Conservation (phyloP, 352 stramenopile species). For the Sclerospora graminicola region DNA sequence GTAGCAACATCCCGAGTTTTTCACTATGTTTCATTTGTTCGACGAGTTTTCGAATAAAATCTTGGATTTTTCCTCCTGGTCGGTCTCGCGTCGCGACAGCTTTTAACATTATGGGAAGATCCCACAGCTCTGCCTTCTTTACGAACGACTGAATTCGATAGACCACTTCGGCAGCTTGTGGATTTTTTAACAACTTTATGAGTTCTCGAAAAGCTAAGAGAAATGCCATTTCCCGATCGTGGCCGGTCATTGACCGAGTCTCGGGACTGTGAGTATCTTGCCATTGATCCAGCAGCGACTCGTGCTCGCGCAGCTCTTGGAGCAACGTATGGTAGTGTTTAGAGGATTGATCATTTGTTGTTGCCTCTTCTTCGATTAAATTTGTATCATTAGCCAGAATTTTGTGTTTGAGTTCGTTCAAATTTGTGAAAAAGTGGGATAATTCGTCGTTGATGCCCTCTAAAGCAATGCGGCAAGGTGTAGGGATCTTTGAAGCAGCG, state of each 20-base stretch:
- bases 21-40: constrained; percentile 41
- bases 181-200: constrained; percentile 43
- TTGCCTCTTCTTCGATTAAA: constrained; percentile 9
- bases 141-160: constrained; percentile 78
- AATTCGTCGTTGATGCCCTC: constrained; percentile 31
- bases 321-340: constrained; percentile 28
- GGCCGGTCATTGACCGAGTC: constrained; percentile 18
- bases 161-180: constrained; percentile 51
- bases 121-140: constrained; percentile 44
- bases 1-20: constrained; percentile 17
- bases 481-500: constrained; percentile 4
- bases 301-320: constrained; percentile 33
- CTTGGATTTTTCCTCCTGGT: constrained; percentile 44
- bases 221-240: constrained; percentile 53
- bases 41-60: constrained; percentile 53
- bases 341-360: not conserved
- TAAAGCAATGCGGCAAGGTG: constrained; percentile 36
- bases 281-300: constrained; percentile 33
- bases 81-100: constrained; percentile 27
- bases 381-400: constrained; percentile 28
- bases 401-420: constrained; percentile 34
- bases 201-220: constrained; percentile 50
- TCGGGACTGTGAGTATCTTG: constrained; percentile 23
- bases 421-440: constrained; percentile 17
- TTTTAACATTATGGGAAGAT: constrained; percentile 36